Conservation (phyloP, 805 yeast genomes). For the Jamesozyma gamospora region DNA sequence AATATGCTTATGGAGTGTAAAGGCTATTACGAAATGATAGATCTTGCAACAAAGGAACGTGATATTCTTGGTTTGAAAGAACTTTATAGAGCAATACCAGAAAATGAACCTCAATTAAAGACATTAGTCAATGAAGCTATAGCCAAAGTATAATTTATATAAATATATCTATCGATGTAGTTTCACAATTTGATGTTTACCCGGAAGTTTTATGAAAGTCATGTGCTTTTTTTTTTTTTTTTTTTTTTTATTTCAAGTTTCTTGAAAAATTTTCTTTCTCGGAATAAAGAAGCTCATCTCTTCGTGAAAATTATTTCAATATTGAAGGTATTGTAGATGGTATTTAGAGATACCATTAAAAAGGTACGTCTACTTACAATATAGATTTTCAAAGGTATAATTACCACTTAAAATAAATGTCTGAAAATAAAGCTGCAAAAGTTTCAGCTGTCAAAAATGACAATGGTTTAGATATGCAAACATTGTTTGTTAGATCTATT, state of each 20-base stretch:
- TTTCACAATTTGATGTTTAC: too few species aligned
- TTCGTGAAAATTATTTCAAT: conserved; percentile 1
- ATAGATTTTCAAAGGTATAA: too few species aligned
- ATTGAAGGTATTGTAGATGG: too few species aligned
- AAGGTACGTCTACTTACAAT: too few species aligned
- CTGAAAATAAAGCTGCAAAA: conserved; percentile 1
- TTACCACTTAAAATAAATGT: too few species aligned
- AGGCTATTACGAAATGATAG: conserved; percentile 40
- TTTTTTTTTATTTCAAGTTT: too few species aligned
- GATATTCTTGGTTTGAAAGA: conserved; percentile 19
- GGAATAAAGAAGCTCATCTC: conserved; percentile 15
- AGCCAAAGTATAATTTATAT: conserved; percentile 8
- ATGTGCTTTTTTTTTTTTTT: background rate
- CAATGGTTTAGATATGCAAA: conserved; percentile 34
- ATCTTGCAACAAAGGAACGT: conserved; percentile 20
- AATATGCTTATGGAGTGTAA: conserved; percentile 44
- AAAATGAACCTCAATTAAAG: conserved; percentile 20
- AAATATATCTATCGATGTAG: too few species aligned
- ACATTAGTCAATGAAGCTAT: conserved; percentile 15
- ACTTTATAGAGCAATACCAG: conserved; percentile 16
- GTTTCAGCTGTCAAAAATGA: conserved; percentile 6
- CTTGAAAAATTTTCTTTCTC: conserved; percentile 21
- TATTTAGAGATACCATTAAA: too few species aligned
- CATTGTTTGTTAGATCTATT: conserved; percentile 77
- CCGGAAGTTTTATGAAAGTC: background rate